Base-by-base conservation (phyloP, 2,329 filamentous ascomycete species). In the Aureobasidium vineae region DNA sequence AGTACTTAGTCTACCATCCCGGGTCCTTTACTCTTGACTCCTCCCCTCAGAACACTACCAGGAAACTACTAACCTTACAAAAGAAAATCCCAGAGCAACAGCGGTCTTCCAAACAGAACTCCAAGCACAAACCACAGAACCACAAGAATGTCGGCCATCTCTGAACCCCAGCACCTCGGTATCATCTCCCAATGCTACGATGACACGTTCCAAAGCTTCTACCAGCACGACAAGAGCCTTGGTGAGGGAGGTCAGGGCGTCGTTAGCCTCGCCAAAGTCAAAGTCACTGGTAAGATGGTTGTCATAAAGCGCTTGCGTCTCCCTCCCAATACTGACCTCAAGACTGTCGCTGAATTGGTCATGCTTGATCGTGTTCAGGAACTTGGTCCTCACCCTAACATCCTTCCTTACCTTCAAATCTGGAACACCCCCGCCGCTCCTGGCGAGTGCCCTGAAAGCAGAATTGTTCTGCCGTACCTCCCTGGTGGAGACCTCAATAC, bases 391-490 rank as follows among this genome's bases (percentile, higher is more conserved):
- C 60, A 63, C n/a, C 31, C 36, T 3, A 63, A 63, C 26, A 63
- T 53, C 8, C 36, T 53, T 8, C 23, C 23, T 2, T 53, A 41
- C 11, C 33, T 49, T 3, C 45, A 63, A 6, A 33, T 63, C 11
- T 63, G 38, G 33, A 41, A 53, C 5, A 63, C 47, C 2, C 45
- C 21, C n/a, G 47, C 47, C 23, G 47, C 45, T 50, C 43, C 59
- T 23, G 47, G 36, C 23, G 47, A 41, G 60, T 63, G 47, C 21
- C 47, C 60, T 5, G 53, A 21, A 13, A 31, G 47, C 47, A 41
- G 60, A 43, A 66, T 66, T 16, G 41, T 66, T 6, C n/a, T 66
- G 8, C 63, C 63, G 1, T 66, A 57, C n/a, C 5, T 57, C 15
- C 3, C 28, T 19, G 63, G 63, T 23, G 63, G 63, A 10, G 63